phyloP scores from a whole-genome alignment of 2,329 filamentous ascomycete species.

The Ceratocystis huliohia region DNA sequence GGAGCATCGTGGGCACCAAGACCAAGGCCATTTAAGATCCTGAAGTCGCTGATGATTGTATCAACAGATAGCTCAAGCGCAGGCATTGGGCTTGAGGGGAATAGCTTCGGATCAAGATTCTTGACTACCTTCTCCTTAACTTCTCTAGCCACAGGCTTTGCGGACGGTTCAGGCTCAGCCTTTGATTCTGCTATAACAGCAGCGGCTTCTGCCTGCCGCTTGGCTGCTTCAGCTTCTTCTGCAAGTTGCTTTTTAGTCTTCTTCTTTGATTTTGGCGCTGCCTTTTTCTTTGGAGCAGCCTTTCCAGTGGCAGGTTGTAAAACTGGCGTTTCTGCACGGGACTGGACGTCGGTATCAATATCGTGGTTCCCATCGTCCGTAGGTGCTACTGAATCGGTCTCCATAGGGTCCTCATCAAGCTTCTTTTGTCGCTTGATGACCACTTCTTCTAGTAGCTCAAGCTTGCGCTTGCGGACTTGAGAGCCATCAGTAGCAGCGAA shows the following conservation, averaged over 20 bases:
- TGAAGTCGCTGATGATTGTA: constrained; percentile 32
- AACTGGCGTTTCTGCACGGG: constrained; percentile 37
- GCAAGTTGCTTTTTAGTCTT: constrained; percentile 67
- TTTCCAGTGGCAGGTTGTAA: constrained; percentile 30
- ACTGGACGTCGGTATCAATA: constrained; percentile 36
- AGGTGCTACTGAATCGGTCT: constrained; percentile 45
- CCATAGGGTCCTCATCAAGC: constrained; percentile 65
- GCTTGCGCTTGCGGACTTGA: constrained; percentile 58
- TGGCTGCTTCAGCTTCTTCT: constrained; percentile 52
- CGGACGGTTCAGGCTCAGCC: constrained; percentile 31
- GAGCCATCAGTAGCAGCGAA: constrained; percentile 45
- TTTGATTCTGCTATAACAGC: constrained; percentile 22
- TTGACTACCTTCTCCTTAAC: constrained; percentile 26
- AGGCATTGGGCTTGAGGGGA: constrained; percentile 36
- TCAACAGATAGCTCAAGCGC: constrained; percentile 36
- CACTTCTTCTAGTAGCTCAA: constrained; percentile 36
- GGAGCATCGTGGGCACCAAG: constrained; percentile 37
- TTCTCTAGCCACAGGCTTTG: constrained; percentile 33
- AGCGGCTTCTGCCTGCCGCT: constrained; percentile 28
- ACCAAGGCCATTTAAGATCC: constrained; percentile 33
- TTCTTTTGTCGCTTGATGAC: constrained; percentile 72
- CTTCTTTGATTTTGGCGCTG: constrained; percentile 47
- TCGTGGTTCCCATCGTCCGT: constrained; percentile 29
- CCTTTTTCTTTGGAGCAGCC: constrained; percentile 42
- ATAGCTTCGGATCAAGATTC: constrained; percentile 35